These are phyloP conservation scores for Nicotiana obtusifolia DNA, from an alignment of 257 asterid genomes.

Conservation along the genomic window DNA sequence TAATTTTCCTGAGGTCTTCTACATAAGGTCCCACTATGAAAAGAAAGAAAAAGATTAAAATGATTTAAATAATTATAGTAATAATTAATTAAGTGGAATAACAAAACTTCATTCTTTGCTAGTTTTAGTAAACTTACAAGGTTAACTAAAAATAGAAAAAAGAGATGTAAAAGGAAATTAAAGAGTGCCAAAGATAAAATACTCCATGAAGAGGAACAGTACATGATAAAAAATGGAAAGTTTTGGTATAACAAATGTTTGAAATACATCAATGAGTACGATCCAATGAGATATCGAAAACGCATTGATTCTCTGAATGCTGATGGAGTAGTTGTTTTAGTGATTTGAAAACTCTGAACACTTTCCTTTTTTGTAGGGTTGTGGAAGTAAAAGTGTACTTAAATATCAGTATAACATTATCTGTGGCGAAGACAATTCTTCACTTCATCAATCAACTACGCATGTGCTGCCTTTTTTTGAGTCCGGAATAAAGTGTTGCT, in stretches of 20 bases:
- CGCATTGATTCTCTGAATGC: conserved; percentile 19
- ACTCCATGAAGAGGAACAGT: background rate
- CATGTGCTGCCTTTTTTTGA: background rate
- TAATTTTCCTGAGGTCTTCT: conserved; percentile 8
- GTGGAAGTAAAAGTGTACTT: background rate
- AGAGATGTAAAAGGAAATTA: background rate
- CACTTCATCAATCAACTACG: background rate
- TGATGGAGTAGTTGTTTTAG: too few relatives aligned
- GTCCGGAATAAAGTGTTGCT: too few relatives aligned
- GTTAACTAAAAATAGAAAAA: conserved; percentile 7
- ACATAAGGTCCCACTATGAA: conserved; percentile 25
- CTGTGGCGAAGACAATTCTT: background rate
- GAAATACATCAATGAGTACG: conserved; percentile 16
- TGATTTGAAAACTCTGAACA: background rate
- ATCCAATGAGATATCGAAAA: conserved; percentile 51
- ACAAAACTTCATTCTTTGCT: conserved; percentile 39
- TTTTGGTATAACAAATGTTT: conserved; percentile 25
- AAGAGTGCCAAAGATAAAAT: background rate
- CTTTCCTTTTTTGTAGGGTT: background rate
- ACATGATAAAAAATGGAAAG: conserved; percentile 8
- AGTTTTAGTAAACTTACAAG: conserved; percentile 35
- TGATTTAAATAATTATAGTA: background rate
- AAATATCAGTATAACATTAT: background rate
- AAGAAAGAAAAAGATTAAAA: conserved; percentile 9
- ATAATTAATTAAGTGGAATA: background rate